These are phyloP conservation scores for Boehmeria nivea DNA, from an alignment of 306 rosid genomes.

Conservation along the genomic window DNA sequence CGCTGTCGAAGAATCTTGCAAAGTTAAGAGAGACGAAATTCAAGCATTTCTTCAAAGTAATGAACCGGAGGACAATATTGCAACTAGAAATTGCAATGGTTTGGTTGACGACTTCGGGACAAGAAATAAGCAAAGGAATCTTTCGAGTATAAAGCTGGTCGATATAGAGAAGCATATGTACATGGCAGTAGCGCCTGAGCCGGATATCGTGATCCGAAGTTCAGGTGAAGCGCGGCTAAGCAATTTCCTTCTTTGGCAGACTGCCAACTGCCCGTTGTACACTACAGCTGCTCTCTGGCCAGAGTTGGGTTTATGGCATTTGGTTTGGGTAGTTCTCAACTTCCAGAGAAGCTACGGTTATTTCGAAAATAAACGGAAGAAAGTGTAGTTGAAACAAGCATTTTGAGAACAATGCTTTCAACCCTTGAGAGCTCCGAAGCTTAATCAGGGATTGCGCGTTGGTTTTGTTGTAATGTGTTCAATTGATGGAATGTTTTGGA, in stretches of 20 bases:
- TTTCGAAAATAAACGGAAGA: constrained; percentile 54
- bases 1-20: constrained; percentile 61
- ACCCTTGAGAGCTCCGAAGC: too few species aligned
- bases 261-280: constrained; percentile 48
- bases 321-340: constrained; percentile 58
- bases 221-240: constrained; percentile 69
- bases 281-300: constrained; percentile 76
- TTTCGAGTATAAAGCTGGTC: constrained; percentile 38
- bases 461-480: too few species aligned
- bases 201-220: constrained; percentile 58
- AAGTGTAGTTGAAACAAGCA: constrained; percentile 4
- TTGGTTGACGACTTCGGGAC: constrained; percentile 20
- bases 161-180: constrained; percentile 63
- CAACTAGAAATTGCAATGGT: not conserved
- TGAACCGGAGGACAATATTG: not conserved
- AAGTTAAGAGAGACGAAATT: constrained; percentile 38
- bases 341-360: constrained; percentile 50
- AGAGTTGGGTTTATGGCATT: constrained; percentile 59
- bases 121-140: constrained; percentile 19
- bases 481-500: too few species aligned
- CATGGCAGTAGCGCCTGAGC: constrained; percentile 76
- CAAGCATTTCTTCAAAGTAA: too few species aligned
- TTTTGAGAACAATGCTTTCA: too few species aligned
- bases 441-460: too few species aligned
- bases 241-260: constrained; percentile 82